Conservation (phyloP, 768 basidiomycete genomes). For the Serendipita sp. region DNA sequence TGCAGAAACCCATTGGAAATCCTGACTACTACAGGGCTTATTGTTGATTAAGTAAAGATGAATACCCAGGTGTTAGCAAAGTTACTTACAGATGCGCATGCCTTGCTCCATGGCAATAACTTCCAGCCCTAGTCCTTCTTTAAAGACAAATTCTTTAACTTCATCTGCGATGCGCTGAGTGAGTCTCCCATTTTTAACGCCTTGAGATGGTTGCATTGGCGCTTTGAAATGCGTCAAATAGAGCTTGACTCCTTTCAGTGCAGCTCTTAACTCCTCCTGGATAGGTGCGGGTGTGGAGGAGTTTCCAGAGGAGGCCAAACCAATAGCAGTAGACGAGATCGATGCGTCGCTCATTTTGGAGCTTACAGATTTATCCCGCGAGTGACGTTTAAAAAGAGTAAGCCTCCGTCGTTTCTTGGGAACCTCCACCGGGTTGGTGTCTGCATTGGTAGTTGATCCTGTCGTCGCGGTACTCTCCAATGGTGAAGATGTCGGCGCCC, state of each 20-base stretch:
- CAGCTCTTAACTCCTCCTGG: constrained; percentile 3
- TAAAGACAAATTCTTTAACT: constrained; percentile 43
- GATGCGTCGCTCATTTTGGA: background rate
- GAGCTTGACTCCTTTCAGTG: constrained; percentile 24
- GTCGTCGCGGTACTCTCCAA: constrained; percentile 9
- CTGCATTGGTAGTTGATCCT: background rate
- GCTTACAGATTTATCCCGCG: constrained; percentile 1
- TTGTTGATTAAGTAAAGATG: no score
- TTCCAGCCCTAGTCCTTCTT: constrained; percentile 49
- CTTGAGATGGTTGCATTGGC: constrained; percentile 27
- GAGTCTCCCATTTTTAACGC: constrained; percentile 32
- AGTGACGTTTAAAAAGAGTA: constrained; percentile 2
- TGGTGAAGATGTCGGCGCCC: background rate
- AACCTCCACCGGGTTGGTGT: background rate
- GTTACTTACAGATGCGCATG: constrained; percentile 55
- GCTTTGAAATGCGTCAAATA: constrained; percentile 85
- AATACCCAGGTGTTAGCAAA: background rate
- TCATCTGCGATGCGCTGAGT: constrained; percentile 58
- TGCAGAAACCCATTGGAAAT: no score
- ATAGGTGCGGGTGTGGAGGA: background rate
- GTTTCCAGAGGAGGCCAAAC: background rate
- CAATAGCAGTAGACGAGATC: background rate
- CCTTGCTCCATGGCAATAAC: constrained; percentile 64
- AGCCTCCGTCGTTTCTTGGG: background rate
- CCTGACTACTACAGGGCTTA: no score